Percentiles rank a stretch among this genome's conserved stretches.
These are phyloP conservation scores for Neltuma alba DNA, from an alignment of 306 rosid species.

Conservation along the genomic window DNA sequence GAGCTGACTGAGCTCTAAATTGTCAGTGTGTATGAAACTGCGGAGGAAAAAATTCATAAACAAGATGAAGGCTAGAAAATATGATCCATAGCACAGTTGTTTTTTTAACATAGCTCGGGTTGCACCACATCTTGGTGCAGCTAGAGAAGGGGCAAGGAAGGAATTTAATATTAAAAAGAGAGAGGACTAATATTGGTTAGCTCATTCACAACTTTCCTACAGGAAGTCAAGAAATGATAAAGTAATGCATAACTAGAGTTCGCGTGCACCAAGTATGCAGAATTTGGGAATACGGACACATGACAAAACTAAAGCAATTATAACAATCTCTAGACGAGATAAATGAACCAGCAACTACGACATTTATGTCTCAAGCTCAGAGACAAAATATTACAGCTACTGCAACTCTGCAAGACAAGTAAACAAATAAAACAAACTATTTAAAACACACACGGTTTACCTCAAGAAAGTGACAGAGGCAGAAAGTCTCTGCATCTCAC, in stretches of 20 bases:
- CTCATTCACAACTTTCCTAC: background rate
- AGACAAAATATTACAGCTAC: background rate
- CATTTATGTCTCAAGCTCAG: background rate
- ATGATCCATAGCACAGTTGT: background rate
- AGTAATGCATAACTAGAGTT: background rate
- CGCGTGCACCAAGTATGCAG: background rate
- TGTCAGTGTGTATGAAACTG: background rate
- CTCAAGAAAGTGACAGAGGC: slow-evolving; percentile 71
- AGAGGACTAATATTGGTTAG: background rate
- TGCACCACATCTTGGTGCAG: background rate
- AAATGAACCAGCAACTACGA: background rate
- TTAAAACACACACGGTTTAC: slow-evolving; percentile 35
- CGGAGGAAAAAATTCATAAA: background rate
- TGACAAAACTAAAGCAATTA: background rate
- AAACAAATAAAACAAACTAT: background rate
- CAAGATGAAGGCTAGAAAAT: background rate
- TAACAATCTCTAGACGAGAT: background rate
- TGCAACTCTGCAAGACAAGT: background rate
- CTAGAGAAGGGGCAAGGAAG: background rate
- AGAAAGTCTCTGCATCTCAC: slow-evolving; percentile 53
- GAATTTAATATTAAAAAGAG: background rate
- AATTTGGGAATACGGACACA: background rate
- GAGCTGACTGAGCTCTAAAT: background rate
- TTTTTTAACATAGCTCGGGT: background rate
- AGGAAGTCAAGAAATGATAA: background rate